Base-by-base conservation (phyloP, 371 early-diverging fungal genomes). In the Rhizomucor pusillus region DNA sequence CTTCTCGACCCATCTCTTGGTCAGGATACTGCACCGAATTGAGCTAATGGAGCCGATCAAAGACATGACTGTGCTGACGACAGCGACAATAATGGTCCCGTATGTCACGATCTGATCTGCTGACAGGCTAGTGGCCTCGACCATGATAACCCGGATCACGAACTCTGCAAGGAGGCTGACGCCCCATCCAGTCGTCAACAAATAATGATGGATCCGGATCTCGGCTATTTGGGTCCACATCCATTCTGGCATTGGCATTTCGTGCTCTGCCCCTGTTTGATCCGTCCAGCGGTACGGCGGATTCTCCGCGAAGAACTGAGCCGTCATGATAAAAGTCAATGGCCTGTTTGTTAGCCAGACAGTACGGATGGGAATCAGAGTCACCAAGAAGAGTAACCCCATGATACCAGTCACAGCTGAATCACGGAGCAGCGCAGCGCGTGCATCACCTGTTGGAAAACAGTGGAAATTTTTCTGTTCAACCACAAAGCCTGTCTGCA, bases 401-500 rank as follows among this genome's bases (percentile, higher is more conserved):
- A 71, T 34, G 14, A 60, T 29, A 7, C 29, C 62, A 0, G 73
- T 75, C 7, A 65, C 61, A 20, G 65, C 50, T 3, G 79, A 79
- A 44, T 79, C 75, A 40, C 75, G 67, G 22, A 79, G 58, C 24
- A 75, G 48, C 4, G 71, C 54, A 14, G 69, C 39, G 14, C 79
- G 71, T 12, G 63, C 66, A 52, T 79, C 62, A 19, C 71, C 68
- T 57, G 36, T 45, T n/a, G n/a, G 29, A 7, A 29, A 29, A 29
- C 29, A 29, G 7, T 29, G 29, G 29, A 29, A 29, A 29, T 5
- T 29, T 5, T 29, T 29, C 29, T 3, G 29, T 29, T 41, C 16
- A 19, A 41, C 11, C n/a, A 41, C 41, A 41, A 41, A 41, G 11
- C 41, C 41, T 3, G 3, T 7, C 5, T 7, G 29, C 29, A 7